Evolutionary conservation across 257 asterid species (phyloP), one percentile per base, ranked within the genome.

Genomic region (Catharanthus roseus): DNA sequence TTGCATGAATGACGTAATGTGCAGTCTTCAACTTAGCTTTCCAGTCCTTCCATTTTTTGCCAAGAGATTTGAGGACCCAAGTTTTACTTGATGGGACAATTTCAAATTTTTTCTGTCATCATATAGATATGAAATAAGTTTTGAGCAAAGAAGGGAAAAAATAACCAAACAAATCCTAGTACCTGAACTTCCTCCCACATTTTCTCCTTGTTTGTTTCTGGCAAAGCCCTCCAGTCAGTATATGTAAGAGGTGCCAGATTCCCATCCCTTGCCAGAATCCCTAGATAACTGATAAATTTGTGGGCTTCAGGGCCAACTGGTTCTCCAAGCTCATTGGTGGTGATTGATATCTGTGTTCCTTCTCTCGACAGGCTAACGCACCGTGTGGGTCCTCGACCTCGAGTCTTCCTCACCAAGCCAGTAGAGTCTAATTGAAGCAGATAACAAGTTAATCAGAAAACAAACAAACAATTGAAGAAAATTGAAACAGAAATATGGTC

Each of bases 161-260:
- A 34, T 36, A 63, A 24, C 44, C 24, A 28, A 75, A 44, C 56
- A 36, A 73, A 55, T 38, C 39, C 66, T 24, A 13, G 15, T 69
- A 78, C 86, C 83, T 75, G 79, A 67, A 82, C 81, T 78, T 78
- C 69, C 70, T 67, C 45, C 86, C 83, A 78, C 79, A 76, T 66
- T 62, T 72, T 75, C 69, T 78, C 79, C 71, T 82, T 82, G 60
- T 56, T 61, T 69, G 71, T 81, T 23, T 68, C 31, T 11, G 83
- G 86, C 75, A 82, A 47, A 18, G 79, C 71, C 73, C 81, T 77
- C 86, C 86, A 82, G 75, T 76, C 77, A 26, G 26, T 68, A 71
- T 69, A 76, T 29, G 76, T 82, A 36, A 82, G 77, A 55, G 86
- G 86, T 55, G 77, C 62, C 55, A 65, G 24, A 67, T 82, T 41